Percentiles rank a stretch among this genome's conserved stretches.
Conservation (phyloP, 371 early-diverging fungal genomes). For the Mortierella sp. region DNA sequence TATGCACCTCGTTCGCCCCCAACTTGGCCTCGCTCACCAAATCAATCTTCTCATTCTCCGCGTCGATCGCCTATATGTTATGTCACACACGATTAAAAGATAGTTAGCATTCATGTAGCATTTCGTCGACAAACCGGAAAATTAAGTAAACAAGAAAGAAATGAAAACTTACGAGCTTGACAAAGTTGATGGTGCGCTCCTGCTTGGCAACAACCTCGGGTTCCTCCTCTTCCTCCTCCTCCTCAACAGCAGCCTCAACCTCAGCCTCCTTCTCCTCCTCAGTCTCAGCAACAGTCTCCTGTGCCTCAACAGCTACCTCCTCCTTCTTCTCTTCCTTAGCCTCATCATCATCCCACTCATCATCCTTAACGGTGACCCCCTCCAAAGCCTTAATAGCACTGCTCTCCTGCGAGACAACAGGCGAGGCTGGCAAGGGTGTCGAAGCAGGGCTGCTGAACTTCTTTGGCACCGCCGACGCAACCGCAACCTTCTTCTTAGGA, state of each 20-base stretch:
- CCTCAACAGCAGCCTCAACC: conserved; percentile 1
- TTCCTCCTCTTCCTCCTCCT: conserved; percentile 24
- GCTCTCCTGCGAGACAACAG: conserved; percentile 31
- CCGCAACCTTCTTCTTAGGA: conserved; percentile 9
- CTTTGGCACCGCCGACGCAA: conserved; percentile 19
- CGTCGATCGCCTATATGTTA: conserved; percentile 46
- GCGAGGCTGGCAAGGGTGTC: conserved; percentile 50
- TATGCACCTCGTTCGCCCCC: conserved; percentile 60
- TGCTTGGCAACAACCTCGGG: conserved; percentile 44
- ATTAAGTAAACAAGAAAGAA: background rate
- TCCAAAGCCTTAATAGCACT: conserved; percentile 19
- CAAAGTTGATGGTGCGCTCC: conserved; percentile 69
- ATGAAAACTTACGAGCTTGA: conserved; percentile 68
- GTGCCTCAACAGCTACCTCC: background rate
- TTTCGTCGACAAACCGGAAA: background rate
- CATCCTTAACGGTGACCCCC: conserved; percentile 29
- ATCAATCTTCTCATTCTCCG: conserved; percentile 70
- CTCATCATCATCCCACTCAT: conserved; percentile 52
- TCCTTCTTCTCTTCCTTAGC: conserved; percentile 14
- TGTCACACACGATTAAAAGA: background rate
- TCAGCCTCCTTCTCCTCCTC: conserved; percentile 21
- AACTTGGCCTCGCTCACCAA: conserved; percentile 63
- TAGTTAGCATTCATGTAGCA: background rate
- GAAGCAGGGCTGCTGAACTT: conserved; percentile 49
- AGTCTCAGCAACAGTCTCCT: background rate